Evolutionary conservation across 371 early-diverging fungal genomes (phyloP).

Genomic region (Cokeromyces recurvatus): DNA sequence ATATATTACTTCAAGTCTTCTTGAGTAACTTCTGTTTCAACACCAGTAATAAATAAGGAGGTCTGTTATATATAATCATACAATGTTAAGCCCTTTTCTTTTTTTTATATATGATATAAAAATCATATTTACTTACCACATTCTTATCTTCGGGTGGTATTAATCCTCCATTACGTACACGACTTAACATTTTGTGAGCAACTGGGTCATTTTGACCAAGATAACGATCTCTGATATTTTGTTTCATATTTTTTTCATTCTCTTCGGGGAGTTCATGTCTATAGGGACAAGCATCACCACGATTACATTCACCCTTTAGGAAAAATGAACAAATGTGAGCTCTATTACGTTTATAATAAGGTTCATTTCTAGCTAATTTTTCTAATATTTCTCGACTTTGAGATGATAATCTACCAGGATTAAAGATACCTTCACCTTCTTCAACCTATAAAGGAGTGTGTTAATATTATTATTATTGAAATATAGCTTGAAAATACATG

Average conservation of each 20-base stretch:
- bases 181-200: conserved; percentile 75
- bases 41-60: conserved; percentile 75
- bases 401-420: conserved; percentile 72
- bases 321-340: conserved; percentile 94
- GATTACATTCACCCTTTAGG: conserved; percentile 88
- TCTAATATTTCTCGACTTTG: conserved; percentile 78
- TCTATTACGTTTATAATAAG: conserved; percentile 89
- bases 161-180: conserved; percentile 41
- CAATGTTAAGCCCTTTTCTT: neutral
- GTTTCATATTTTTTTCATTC: conserved; percentile 69
- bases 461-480: neutral
- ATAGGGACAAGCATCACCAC: conserved; percentile 91
- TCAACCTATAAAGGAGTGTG: conserved; percentile 36
- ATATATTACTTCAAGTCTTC: conserved; percentile 56
- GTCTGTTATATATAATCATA: conserved; percentile 44
- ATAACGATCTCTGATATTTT: conserved; percentile 91
- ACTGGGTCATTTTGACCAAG: conserved; percentile 93
- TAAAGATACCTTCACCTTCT: conserved; percentile 56
- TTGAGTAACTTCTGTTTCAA: conserved; percentile 64
- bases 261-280: conserved; percentile 88
- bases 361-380: conserved; percentile 80
- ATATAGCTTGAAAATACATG: neutral
- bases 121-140: conserved; percentile 41
- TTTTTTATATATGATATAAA: neutral
- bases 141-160: conserved; percentile 65